Evolutionary conservation across 139 green algal genomes (phyloP).

Genomic region (Chara braunii): DNA sequence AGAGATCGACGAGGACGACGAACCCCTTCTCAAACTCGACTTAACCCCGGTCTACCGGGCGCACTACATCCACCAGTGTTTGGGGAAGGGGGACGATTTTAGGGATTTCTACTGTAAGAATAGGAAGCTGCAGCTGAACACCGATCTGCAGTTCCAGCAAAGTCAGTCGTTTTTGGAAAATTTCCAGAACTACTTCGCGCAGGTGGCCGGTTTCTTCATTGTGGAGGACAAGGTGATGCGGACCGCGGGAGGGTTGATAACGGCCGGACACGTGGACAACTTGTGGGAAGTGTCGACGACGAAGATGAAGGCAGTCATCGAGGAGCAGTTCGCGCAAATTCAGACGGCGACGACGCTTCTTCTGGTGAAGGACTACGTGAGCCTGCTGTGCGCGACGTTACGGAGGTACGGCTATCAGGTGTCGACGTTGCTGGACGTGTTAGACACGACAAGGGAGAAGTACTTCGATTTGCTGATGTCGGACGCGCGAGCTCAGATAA

Average conservation of each 20-base stretch:
- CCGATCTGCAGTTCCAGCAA: slow-evolving; percentile 27
- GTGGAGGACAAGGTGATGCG: slow-evolving; percentile 39
- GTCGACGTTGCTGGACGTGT: slow-evolving; percentile 28
- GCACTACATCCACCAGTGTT: slow-evolving; percentile 29
- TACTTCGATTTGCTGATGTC: slow-evolving; percentile 40
- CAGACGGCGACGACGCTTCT: slow-evolving; percentile 14
- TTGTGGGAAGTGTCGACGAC: slow-evolving; percentile 31
- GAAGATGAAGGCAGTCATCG: slow-evolving; percentile 24
- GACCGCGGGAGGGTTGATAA: slow-evolving; percentile 25
- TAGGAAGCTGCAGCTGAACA: slow-evolving; percentile 36
- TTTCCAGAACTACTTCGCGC: slow-evolving; percentile 35
- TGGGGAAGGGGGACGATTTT: slow-evolving; percentile 28
- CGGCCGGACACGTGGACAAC: slow-evolving; percentile 22
- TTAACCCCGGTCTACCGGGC: slow-evolving; percentile 32
- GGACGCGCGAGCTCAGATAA: slow-evolving; percentile 30
- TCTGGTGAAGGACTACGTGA: slow-evolving; percentile 36
- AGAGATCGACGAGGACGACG: slow-evolving; percentile 23
- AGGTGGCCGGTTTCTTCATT: slow-evolving; percentile 40
- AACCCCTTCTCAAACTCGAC: slow-evolving; percentile 28
- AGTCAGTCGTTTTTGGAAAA: slow-evolving; percentile 26
- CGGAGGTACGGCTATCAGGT: slow-evolving; percentile 37
- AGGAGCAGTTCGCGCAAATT: slow-evolving; percentile 39
- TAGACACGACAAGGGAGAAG: slow-evolving; percentile 33
- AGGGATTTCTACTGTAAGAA: slow-evolving; percentile 35
- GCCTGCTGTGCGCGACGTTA: slow-evolving; percentile 27